Percentiles rank a stretch among this genome's conserved stretches.
Evolutionary conservation across 2,329 filamentous ascomycete species (phyloP).

Genomic region (Pyrenophora seminiperda): DNA sequence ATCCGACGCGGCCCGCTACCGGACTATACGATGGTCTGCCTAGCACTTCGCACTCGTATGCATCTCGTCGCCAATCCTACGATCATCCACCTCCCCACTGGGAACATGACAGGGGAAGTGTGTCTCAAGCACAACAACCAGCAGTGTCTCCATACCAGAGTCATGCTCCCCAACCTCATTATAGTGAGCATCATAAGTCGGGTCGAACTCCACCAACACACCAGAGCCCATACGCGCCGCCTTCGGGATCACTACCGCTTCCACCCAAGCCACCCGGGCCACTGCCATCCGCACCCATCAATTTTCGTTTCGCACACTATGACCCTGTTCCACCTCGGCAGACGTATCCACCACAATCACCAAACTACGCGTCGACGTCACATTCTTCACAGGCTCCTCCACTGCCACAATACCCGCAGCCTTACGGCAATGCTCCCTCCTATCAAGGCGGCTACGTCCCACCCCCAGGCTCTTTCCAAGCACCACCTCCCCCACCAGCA

Average conservation of each 20-base stretch:
- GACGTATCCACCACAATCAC: conserved; percentile 30
- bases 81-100: conserved; percentile 32
- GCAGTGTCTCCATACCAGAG: conserved; percentile 31
- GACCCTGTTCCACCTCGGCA: conserved; percentile 38
- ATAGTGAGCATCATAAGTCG: conserved; percentile 27
- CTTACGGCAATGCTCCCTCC: conserved; percentile 26
- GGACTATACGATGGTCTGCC: conserved; percentile 31
- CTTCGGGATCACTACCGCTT: conserved; percentile 27
- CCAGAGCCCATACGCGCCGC: conserved; percentile 42
- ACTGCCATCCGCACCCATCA: conserved; percentile 32
- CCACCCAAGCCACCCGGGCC: conserved; percentile 40
- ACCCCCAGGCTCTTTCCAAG: conserved; percentile 42
- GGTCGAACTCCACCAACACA: conserved; percentile 29
- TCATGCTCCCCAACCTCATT: conserved; percentile 33
- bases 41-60: conserved; percentile 21
- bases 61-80: conserved; percentile 32
- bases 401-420: conserved; percentile 55
- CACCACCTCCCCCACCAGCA: conserved; percentile 37
- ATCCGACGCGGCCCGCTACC: conserved; percentile 32
- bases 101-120: conserved; percentile 37
- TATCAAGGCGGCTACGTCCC: conserved; percentile 41
- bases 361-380: conserved; percentile 28
- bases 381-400: conserved; percentile 26
- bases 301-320: conserved; percentile 46
- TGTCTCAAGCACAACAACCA: conserved; percentile 34